Evolutionary conservation across 805 yeast genomes (phyloP).

Genomic region (Candida ortonii): DNA sequence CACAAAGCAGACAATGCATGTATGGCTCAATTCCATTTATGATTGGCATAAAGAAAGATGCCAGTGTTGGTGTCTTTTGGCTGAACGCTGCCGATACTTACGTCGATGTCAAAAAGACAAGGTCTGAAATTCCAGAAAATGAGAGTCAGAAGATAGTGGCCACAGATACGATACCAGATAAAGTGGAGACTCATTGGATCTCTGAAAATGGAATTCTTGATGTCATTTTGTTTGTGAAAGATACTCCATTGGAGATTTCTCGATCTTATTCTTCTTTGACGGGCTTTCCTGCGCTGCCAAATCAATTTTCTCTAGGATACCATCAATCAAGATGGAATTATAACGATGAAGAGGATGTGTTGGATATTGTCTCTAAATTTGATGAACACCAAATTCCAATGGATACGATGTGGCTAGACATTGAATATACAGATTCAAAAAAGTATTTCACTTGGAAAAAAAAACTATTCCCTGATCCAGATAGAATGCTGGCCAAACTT

Average conservation of each 20-base stretch:
- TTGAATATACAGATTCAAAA: constrained; percentile 84
- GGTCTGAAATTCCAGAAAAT: constrained; percentile 6
- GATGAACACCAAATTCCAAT: constrained; percentile 76
- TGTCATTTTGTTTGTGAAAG: constrained; percentile 60
- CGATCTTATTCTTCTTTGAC: constrained; percentile 64
- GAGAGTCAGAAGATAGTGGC: constrained; percentile 10
- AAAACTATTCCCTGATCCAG: constrained; percentile 71
- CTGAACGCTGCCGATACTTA: constrained; percentile 90
- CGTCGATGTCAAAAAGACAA: constrained; percentile 59
- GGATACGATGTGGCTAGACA: constrained; percentile 92
- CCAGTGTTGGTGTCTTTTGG: constrained; percentile 84
- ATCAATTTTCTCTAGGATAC: constrained; percentile 76
- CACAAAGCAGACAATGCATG: constrained; percentile 82
- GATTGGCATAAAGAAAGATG: constrained; percentile 58
- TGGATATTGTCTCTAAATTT: constrained; percentile 65
- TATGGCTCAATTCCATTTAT: constrained; percentile 92
- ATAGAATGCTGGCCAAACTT: constrained; percentile 59
- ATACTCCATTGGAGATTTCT: constrained; percentile 54
- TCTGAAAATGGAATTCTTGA: constrained; percentile 88
- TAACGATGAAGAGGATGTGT: constrained; percentile 80
- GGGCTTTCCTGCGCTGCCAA: constrained; percentile 74
- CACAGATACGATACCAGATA: too few relatives aligned
- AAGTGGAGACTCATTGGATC: constrained; percentile 75
- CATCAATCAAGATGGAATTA: constrained; percentile 99
- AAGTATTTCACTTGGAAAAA: constrained; percentile 91